Evolutionary conservation across 768 basidiomycete species (phyloP), one percentile per base, ranked within the genome.

Genomic region (Lyophyllum atratum): DNA sequence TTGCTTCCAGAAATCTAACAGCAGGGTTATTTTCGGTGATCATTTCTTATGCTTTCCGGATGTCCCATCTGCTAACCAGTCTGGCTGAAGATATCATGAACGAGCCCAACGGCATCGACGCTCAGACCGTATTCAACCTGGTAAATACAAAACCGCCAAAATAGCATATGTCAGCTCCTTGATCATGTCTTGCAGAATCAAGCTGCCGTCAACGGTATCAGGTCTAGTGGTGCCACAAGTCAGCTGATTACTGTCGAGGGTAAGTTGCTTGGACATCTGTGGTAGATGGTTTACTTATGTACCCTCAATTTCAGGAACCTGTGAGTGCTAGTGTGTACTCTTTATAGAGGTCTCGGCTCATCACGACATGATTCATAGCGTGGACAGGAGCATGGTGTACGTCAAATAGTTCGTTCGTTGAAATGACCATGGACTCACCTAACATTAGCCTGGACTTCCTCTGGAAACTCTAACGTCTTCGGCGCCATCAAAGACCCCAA

Each of bases 201-300:
- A 79, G 83, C 83, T 40, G 85, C 83, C 6, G 73, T 90, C 58
- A 85, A 86, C 64, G 85, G 82, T 59, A 85, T 90, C 61, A 79
- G 87, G 62, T 69, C 82, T 10, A 74, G 73, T 39, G 87, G 88
- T 56, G 87, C 87, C 17, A 87, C 86, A 4, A 78, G 72, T 7
- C 81, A 81, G 56, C 71, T 80, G 15, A 81, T 81, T 53, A 70
- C 78, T 34, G 79, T 80, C 21, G 81, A 82, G 69, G 75, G 74
- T 69, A 22, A 28, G 64, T 55, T 45, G 10, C 7, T 22, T 17
- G 15, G 55, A 28, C 52, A 29, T 51, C 54, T 12, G 22, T 40
- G 7, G 24, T 12, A 37, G n/a, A 21, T 50, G 14, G 33, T 46
- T 19, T 33, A 62, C 67, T 26, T 22, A 31, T 19, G 9, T 50